phyloP scores from a whole-genome alignment of 2,329 filamentous ascomycete genomes.

The Verruconis gallopava region DNA sequence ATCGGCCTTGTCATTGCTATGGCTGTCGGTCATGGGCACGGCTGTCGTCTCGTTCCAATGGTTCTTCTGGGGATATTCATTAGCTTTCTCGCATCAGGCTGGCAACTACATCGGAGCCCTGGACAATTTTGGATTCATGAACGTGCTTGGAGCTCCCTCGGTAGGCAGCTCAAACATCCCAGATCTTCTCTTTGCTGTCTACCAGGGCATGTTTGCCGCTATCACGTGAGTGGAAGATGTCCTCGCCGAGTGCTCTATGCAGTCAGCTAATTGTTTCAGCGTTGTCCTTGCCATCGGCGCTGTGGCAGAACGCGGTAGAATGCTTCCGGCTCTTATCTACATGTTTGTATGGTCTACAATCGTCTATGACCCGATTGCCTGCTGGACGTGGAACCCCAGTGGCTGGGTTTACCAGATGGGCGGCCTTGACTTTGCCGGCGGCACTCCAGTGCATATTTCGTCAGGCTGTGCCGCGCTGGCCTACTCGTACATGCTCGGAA shows the following conservation, averaged over 20 bases:
- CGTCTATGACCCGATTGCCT: constrained; percentile 85
- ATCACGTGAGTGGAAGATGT: constrained; percentile 54
- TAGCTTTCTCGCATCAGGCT: constrained; percentile 68
- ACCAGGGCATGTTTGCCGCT: constrained; percentile 78
- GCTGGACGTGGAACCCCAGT: constrained; percentile 82
- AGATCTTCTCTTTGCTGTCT: constrained; percentile 73
- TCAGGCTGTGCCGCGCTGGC: constrained; percentile 74
- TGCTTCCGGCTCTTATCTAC: constrained; percentile 80
- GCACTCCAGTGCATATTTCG: constrained; percentile 79
- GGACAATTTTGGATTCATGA: constrained; percentile 63
- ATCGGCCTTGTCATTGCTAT: constrained; percentile 75
- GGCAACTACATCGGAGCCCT: constrained; percentile 67
- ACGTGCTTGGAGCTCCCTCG: constrained; percentile 63
- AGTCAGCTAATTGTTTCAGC: constrained; percentile 24
- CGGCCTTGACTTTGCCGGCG: constrained; percentile 77
- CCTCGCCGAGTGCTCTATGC: too few relatives aligned
- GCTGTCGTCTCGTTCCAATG: constrained; percentile 78
- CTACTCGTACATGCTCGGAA: constrained; percentile 85
- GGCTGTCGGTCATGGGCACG: constrained; percentile 69
- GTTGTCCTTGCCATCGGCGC: constrained; percentile 76
- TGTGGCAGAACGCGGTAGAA: constrained; percentile 73
- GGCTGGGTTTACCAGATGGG: constrained; percentile 74
- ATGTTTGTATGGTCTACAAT: constrained; percentile 88
- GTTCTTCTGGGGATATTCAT: constrained; percentile 90
- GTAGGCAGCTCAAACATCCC: constrained; percentile 62